phyloP scores from a whole-genome alignment of 345 rosid species.

The Zanthoxylum bungeanum region DNA sequence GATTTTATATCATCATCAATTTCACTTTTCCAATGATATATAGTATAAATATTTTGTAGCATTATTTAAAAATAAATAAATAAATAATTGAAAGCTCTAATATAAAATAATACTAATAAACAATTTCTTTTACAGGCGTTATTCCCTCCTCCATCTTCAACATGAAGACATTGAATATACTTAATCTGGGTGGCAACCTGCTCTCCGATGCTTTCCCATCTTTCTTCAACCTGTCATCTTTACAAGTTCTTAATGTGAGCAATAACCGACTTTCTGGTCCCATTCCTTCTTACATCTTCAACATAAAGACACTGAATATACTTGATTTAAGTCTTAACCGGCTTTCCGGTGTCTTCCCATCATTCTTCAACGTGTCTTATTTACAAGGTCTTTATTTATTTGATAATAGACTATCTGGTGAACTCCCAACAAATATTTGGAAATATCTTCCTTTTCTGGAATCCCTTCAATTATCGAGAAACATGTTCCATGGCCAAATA shows the following conservation, averaged over 20 bases:
- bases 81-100: no score
- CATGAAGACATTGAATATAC: neutral
- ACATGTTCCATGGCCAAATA: neutral
- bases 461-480: neutral
- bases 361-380: slow-evolving; percentile 1
- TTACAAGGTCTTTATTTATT: neutral
- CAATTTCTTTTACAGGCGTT: no score
- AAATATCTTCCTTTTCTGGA: neutral
- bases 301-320: neutral
- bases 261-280: neutral
- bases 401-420: neutral
- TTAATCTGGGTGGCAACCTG: neutral
- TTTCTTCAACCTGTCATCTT: slow-evolving; percentile 4
- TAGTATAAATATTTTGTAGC: no score
- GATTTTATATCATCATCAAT: no score
- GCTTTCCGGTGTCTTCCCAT: neutral
- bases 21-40: no score
- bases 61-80: no score
- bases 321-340: neutral
- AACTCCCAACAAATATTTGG: neutral
- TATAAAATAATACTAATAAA: no score
- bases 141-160: neutral
- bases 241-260: neutral
- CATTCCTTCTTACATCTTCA: neutral
- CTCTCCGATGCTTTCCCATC: neutral